These are phyloP conservation scores for Tuber calosporum DNA, from an alignment of 495 filamentous ascomycete species.

Conservation along the genomic window DNA sequence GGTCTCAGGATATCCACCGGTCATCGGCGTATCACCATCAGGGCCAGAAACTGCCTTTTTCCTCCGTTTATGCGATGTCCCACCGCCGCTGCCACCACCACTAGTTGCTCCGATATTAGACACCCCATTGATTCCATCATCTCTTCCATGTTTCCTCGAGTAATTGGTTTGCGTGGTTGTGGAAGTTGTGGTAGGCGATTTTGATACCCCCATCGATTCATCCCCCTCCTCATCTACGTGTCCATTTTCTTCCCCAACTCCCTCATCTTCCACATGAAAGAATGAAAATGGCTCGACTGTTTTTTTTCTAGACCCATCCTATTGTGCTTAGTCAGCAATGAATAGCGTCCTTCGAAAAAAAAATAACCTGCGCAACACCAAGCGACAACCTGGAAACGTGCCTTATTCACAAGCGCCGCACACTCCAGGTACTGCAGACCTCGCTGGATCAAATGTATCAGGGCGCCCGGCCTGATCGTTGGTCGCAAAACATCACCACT, in stretches of 20 bases:
- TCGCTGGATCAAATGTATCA: conserved; percentile 40
- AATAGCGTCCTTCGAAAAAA: conserved; percentile 28
- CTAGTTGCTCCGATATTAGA: conserved; percentile 10
- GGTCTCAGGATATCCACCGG: conserved; percentile 26
- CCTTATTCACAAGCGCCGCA: conserved; percentile 40
- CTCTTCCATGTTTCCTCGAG: conserved; percentile 40
- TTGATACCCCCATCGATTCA: conserved; percentile 29
- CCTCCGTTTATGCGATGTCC: conserved; percentile 34
- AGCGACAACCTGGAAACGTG: conserved; percentile 34
- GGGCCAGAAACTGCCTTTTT: conserved; percentile 27
- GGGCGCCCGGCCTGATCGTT: conserved; percentile 22
- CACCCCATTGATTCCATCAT: conserved; percentile 39
- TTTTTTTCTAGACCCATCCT: conserved; percentile 41
- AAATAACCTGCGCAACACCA: conserved; percentile 27
- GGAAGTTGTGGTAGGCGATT: conserved; percentile 33
- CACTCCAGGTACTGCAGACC: conserved; percentile 40
- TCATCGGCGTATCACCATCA: conserved; percentile 33
- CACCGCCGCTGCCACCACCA: background rate
- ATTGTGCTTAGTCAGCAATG: conserved; percentile 37
- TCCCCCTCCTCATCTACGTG: conserved; percentile 38
- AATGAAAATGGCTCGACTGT: conserved; percentile 37
- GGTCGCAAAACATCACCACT: conserved; percentile 22
- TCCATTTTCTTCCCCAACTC: conserved; percentile 38
- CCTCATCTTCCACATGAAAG: conserved; percentile 39
- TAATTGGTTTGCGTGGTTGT: conserved; percentile 35